Evolutionary conservation across 192 early-diverging fungal genomes (phyloP).

Genomic region (Phlyctochytrium bullatum): DNA sequence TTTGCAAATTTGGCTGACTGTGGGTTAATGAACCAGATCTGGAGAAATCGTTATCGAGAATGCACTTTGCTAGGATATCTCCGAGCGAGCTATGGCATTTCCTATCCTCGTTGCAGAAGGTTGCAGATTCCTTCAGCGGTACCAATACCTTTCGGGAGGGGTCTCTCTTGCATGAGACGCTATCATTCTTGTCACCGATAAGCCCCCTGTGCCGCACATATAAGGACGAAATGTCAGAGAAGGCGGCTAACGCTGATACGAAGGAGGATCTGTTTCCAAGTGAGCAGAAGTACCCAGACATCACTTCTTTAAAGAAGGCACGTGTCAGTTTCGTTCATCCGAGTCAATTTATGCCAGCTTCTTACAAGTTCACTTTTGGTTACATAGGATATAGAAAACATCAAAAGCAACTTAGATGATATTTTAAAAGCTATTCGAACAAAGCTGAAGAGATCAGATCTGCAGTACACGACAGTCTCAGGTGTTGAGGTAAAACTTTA

Average conservation of each 20-base stretch:
- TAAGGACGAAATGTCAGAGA: slow-evolving; percentile 39
- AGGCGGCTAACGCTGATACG: slow-evolving; percentile 45
- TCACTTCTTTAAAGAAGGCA: slow-evolving; percentile 17
- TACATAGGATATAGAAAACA: slow-evolving; percentile 40
- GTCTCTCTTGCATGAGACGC: too few species aligned
- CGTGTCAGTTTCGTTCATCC: slow-evolving; percentile 17
- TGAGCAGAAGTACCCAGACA: slow-evolving; percentile 14
- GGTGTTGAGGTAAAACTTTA: slow-evolving; percentile 53
- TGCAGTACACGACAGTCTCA: slow-evolving; percentile 63
- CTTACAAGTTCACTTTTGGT: too few species aligned
- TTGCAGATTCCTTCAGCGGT: slow-evolving; percentile 14
- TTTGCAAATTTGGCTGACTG: background rate
- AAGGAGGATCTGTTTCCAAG: slow-evolving; percentile 60
- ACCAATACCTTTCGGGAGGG: too few species aligned
- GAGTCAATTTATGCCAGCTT: slow-evolving; percentile 14
- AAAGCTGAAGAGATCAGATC: slow-evolving; percentile 36
- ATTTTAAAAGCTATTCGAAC: slow-evolving; percentile 51
- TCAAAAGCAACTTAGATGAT: slow-evolving; percentile 55
- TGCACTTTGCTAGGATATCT: slow-evolving; percentile 61
- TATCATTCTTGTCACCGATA: slow-evolving; percentile 36
- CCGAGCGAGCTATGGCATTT: slow-evolving; percentile 60
- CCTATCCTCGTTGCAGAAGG: slow-evolving; percentile 45
- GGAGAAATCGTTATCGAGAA: slow-evolving; percentile 63
- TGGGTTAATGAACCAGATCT: slow-evolving; percentile 44
- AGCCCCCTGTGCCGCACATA: slow-evolving; percentile 34